A percentile compares a stretch with the other conserved stretches of the same genome.
phyloP scores from a whole-genome alignment of 768 basidiomycete genomes.

The Coprinopsis marcescibilis region DNA sequence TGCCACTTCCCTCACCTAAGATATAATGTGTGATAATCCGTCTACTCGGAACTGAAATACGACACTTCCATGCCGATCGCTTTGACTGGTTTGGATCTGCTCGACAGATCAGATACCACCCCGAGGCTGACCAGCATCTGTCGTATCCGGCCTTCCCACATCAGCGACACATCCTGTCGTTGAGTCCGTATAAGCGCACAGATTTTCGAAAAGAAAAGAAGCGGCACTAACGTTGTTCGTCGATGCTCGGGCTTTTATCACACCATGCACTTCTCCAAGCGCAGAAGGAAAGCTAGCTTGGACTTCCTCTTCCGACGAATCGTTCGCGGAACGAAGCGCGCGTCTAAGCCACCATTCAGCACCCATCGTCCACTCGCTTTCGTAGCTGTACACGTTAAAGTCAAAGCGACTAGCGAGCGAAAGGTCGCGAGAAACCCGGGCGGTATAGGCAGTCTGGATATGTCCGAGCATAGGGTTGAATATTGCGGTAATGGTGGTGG shows the following conservation, averaged over 20 bases:
- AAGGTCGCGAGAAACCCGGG: conserved; percentile 79
- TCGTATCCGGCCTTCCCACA: conserved; percentile 91
- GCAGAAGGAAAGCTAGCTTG: conserved; percentile 5
- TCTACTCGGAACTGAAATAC: conserved; percentile 70
- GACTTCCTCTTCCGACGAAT: conserved; percentile 5
- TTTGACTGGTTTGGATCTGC: conserved; percentile 79
- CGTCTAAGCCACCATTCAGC: conserved; percentile 94
- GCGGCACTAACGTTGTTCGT: conserved; percentile 70
- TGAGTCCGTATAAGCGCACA: conserved; percentile 1
- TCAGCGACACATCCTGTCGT: conserved; percentile 73
- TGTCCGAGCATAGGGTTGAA: conserved; percentile 98
- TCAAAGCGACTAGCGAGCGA: conserved; percentile 88
- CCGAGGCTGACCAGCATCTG: conserved; percentile 89
- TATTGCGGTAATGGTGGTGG: conserved; percentile 89
- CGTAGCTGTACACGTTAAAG: conserved; percentile 95
- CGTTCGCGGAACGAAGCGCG: conserved; percentile 23
- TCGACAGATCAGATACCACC: conserved; percentile 85
- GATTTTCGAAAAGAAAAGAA: not conserved
- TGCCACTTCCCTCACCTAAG: too few species aligned
- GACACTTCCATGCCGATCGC: conserved; percentile 90
- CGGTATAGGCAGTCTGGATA: conserved; percentile 85
- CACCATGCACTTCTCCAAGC: conserved; percentile 54
- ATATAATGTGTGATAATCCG: too few species aligned
- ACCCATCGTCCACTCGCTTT: conserved; percentile 94
- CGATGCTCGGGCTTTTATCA: conserved; percentile 85